Percentiles rank a stretch among this genome's conserved stretches.
phyloP scores from a whole-genome alignment of 345 rosid genomes.

The Populus nigra region DNA sequence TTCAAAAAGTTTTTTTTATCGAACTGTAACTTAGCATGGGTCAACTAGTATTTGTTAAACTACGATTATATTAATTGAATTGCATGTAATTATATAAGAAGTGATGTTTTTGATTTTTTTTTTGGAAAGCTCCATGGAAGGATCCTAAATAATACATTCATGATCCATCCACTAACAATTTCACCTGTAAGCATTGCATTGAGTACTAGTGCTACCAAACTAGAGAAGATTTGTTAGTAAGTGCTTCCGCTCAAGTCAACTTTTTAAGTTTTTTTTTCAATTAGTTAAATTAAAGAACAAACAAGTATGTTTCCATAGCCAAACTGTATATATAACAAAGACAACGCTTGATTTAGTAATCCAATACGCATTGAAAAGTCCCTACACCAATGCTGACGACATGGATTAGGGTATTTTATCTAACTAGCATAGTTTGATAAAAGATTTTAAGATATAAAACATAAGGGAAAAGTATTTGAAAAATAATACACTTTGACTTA shows the following conservation, averaged over 20 bases:
- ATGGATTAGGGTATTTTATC: background rate
- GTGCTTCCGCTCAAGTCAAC: background rate
- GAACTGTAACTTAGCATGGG: no score
- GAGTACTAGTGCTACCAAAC: background rate
- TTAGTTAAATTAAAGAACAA: background rate
- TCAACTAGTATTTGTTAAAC: no score
- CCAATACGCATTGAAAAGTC: conserved; percentile 25
- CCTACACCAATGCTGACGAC: conserved; percentile 20
- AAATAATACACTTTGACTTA: no score
- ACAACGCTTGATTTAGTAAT: background rate
- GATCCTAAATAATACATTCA: background rate
- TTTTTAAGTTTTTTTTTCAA: background rate
- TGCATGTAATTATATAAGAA: no score
- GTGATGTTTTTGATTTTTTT: no score
- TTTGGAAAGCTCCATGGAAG: background rate
- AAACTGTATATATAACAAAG: no score
- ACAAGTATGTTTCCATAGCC: background rate
- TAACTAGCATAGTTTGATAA: no score
- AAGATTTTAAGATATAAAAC: no score
- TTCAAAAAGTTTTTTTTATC: no score
- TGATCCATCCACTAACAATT: background rate
- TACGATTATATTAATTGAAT: no score
- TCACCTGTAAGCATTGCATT: background rate
- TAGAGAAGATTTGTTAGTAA: background rate
- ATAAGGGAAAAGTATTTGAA: no score